Evolutionary conservation across 1,139 yeast species (phyloP).

Genomic region (Casaregolazyma suthepensis): DNA sequence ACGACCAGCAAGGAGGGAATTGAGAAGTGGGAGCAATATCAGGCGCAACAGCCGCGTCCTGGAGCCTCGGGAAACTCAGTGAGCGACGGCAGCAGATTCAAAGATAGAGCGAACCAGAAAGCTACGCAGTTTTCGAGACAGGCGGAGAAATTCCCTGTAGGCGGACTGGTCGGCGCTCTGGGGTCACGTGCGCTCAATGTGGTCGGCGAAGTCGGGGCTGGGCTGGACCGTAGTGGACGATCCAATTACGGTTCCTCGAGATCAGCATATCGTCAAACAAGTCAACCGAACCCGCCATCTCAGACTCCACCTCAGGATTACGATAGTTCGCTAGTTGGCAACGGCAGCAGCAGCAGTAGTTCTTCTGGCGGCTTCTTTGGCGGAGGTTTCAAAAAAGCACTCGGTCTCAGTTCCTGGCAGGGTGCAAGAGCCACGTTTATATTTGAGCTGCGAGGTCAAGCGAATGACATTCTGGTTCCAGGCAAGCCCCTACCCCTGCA

Average conservation of each 20-base stretch:
- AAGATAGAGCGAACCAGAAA: neutral
- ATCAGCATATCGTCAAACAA: neutral
- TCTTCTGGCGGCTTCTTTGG: constrained; percentile 1
- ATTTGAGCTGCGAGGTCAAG: constrained; percentile 27
- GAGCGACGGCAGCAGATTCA: neutral
- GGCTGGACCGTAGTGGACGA: neutral
- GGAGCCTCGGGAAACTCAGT: neutral
- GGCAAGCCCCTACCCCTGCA: constrained; percentile 22
- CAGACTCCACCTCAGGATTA: neutral
- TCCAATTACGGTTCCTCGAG: neutral
- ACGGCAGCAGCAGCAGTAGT: neutral
- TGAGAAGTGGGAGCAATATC: neutral
- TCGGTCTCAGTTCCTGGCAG: constrained; percentile 16
- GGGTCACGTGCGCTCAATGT: neutral
- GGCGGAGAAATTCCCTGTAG: neutral
- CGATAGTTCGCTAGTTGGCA: neutral
- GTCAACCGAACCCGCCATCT: neutral
- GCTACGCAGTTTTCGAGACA: neutral
- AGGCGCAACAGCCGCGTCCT: neutral
- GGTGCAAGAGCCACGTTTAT: constrained; percentile 17
- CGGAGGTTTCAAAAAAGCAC: constrained; percentile 10
- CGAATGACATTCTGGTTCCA: constrained; percentile 22
- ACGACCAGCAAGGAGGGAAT: neutral
- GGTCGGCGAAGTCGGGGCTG: neutral
- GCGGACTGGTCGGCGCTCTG: neutral